Base-by-base conservation (phyloP, 2,329 filamentous ascomycete species). In the Nemania serpens region DNA sequence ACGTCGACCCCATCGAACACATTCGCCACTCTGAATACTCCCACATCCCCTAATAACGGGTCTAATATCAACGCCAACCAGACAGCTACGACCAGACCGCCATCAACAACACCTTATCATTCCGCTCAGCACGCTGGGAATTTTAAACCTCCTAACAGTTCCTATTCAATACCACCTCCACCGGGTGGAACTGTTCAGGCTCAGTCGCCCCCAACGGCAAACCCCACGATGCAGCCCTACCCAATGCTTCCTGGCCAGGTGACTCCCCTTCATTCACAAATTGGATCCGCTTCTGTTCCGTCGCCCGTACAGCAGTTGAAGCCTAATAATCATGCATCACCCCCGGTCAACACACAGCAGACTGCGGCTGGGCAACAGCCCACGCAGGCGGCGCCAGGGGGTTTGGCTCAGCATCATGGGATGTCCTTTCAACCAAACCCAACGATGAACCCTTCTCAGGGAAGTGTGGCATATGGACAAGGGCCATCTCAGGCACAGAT, bases 181-280 rank as follows among this genome's bases (percentile, higher is more conserved):
- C 47, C 61, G 17, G 54, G 48, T 13, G 56, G 63, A 33, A 29
- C 25, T 47, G n/a, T 15, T 12, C 51, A 53, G 25, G 15, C n/a
- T 1, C 57, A 48, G 22, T 22, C 54, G 15, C 13, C 39, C 6
- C 11, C 43, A 22, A 45, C 22, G 7, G 9, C 50, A 46, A 59
- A 48, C 10, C 22, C 36, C 18, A 49, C 61, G 4, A 43, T 46
- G 3, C 71, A 70, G 33, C 69, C 71, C 3, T 71, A 66, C 48
- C 71, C 71, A 41, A 71, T 71, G 70, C 66, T 72, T 45, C 70
- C 69, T 1, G 71, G 71, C n/a, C 71, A 73, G 56, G 66, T 72
- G 17, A 71, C 62, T 12, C 69, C 71, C 13, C 49, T 72, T 17
- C 69, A 70, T 13, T 72, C 70, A 5, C 71, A 73, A 54, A 17